Percentiles rank a stretch among this genome's conserved stretches.
Evolutionary conservation across 208 protist species (phyloP).

Genomic region (Acanthamoeba sp.): DNA sequence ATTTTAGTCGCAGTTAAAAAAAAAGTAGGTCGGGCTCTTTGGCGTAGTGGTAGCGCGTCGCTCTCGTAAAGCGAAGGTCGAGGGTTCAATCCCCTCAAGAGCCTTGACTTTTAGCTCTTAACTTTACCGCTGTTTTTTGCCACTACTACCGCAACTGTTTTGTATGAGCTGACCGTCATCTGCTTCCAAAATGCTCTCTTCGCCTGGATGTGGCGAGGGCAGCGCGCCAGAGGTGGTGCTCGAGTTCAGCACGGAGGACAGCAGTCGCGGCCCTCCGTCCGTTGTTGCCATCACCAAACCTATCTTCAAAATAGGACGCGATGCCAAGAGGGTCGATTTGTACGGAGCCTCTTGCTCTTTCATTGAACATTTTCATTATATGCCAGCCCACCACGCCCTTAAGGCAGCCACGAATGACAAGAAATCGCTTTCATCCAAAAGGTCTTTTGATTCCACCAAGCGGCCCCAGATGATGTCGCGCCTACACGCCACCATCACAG

Average conservation of each 20-base stretch:
- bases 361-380: background rate
- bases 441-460: background rate
- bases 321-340: conserved; percentile 16
- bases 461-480: conserved; percentile 50
- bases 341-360: background rate
- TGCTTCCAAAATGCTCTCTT: too few relatives aligned
- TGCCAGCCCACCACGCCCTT: too few relatives aligned
- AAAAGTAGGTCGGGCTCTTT: background rate
- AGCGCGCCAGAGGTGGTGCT: background rate
- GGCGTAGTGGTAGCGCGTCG: conserved; percentile 42
- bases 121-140: too few relatives aligned
- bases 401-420: too few relatives aligned
- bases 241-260: background rate
- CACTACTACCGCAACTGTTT: too few relatives aligned
- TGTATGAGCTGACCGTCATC: too few relatives aligned
- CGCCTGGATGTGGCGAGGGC: too few relatives aligned
- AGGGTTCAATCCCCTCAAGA: conserved; percentile 38
- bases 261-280: background rate
- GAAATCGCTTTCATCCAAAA: too few relatives aligned
- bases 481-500: conserved; percentile 11
- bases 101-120: background rate
- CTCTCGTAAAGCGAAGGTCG: conserved; percentile 47
- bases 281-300: conserved; percentile 5
- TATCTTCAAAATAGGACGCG: conserved; percentile 27
- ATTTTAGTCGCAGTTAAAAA: too few relatives aligned